Evolutionary conservation across 1,284 basidiomycete genomes (phyloP).

Genomic region (Entoloma clypeatum): DNA sequence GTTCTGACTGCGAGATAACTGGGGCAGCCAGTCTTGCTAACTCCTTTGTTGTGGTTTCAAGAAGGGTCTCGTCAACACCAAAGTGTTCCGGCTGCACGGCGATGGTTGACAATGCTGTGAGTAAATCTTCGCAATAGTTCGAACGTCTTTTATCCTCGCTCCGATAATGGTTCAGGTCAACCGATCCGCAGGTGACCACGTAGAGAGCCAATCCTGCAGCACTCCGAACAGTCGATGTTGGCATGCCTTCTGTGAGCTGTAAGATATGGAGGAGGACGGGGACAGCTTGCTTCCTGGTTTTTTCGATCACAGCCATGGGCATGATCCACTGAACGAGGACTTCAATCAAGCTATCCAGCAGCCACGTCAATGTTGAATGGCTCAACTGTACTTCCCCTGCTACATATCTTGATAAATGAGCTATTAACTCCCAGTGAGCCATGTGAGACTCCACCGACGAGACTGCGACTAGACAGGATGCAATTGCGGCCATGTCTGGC

Average conservation of each 20-base stretch:
- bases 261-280: conserved; percentile 34
- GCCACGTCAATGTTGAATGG: conserved; percentile 30
- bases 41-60: conserved; percentile 30
- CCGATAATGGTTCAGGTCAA: conserved; percentile 23
- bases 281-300: conserved; percentile 30
- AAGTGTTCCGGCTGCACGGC: conserved; percentile 28
- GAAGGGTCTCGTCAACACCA: conserved; percentile 27
- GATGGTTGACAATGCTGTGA: conserved; percentile 30
- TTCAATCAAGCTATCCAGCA: conserved; percentile 37
- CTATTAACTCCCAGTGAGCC: conserved; percentile 33
- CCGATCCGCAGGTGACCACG: conserved; percentile 26
- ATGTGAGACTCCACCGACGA: conserved; percentile 33
- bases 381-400: conserved; percentile 29
- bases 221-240: conserved; percentile 27
- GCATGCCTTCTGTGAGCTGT: conserved; percentile 25
- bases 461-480: conserved; percentile 33
- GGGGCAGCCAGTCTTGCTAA: conserved; percentile 31
- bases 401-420: conserved; percentile 27
- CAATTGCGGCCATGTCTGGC: conserved; percentile 31
- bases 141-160: conserved; percentile 26
- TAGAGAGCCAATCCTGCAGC: conserved; percentile 31
- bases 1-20: conserved; percentile 25
- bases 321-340: conserved; percentile 36
- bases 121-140: conserved; percentile 29
- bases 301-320: conserved; percentile 30